Evolutionary conservation across 164 flowering plant genomes (phyloP).

Genomic region (Macadamia integrifolia): DNA sequence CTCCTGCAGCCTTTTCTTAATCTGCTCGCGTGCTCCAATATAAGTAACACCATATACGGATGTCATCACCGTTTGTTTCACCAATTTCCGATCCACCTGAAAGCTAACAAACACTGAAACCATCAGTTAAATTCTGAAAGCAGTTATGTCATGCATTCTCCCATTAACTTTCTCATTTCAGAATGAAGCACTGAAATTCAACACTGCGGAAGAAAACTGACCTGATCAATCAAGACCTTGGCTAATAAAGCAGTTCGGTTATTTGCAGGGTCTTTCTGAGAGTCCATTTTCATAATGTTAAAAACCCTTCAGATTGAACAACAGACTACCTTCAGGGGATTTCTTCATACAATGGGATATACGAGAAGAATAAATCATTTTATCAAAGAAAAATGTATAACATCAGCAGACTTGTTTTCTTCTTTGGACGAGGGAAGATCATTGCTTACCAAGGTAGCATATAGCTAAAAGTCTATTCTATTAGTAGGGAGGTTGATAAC

Average conservation of each 20-base stretch:
- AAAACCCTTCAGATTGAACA: conserved; percentile 52
- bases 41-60: conserved; percentile 97
- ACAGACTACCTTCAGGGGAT: neutral
- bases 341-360: neutral
- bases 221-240: conserved; percentile 68
- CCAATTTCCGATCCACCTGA: conserved; percentile 94
- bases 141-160: neutral
- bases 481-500: too few relatives aligned
- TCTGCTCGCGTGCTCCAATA: conserved; percentile 97
- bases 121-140: conserved; percentile 13
- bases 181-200: neutral
- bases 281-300: conserved; percentile 60
- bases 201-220: conserved; percentile 16
- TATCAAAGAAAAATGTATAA: neutral
- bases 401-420: too few relatives aligned
- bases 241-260: conserved; percentile 68
- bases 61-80: conserved; percentile 99
- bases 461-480: too few relatives aligned
- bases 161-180: neutral
- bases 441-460: too few relatives aligned
- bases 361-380: neutral
- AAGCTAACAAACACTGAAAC: conserved; percentile 20
- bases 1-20: conserved; percentile 78
- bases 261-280: conserved; percentile 57
- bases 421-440: too few relatives aligned